These are phyloP conservation scores for Claviceps quebecensis DNA, from an alignment of 2,329 filamentous ascomycete species.

Conservation along the genomic window DNA sequence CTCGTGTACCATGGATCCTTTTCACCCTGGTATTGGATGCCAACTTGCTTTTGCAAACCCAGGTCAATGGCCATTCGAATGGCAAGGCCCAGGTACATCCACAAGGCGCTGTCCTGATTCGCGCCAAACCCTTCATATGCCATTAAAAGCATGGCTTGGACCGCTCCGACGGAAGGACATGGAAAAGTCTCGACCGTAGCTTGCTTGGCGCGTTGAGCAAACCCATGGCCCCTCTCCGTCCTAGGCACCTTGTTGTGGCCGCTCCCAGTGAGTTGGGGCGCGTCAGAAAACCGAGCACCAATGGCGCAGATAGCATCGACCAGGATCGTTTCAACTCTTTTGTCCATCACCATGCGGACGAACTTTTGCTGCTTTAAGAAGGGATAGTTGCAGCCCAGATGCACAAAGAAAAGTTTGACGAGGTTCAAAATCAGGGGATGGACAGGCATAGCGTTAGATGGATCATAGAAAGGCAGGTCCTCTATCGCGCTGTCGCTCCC, in stretches of 20 bases:
- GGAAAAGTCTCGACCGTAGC: constrained; percentile 71
- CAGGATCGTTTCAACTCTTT: constrained; percentile 68
- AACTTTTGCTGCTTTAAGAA: constrained; percentile 65
- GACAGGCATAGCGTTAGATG: constrained; percentile 53
- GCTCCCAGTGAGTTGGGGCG: constrained; percentile 32
- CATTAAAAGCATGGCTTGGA: constrained; percentile 70
- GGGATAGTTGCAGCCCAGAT: constrained; percentile 75
- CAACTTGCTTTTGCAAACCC: constrained; percentile 69
- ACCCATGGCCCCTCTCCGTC: constrained; percentile 62
- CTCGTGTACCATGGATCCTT: constrained; percentile 36
- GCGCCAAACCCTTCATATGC: constrained; percentile 84
- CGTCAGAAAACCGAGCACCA: constrained; percentile 65
- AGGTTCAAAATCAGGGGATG: constrained; percentile 63
- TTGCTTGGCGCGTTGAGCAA: constrained; percentile 70
- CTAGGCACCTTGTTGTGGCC: constrained; percentile 33
- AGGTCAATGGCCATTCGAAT: constrained; percentile 73
- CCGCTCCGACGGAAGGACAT: constrained; percentile 68
- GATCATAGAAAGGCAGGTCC: constrained; percentile 62
- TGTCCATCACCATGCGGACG: constrained; percentile 62
- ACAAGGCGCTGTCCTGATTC: constrained; percentile 75
- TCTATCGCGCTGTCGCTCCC: constrained; percentile 32
- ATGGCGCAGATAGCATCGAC: constrained; percentile 78
- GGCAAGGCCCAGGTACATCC: constrained; percentile 85
- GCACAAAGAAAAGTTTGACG: constrained; percentile 66
- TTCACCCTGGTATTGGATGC: constrained; percentile 47